Evolutionary conservation across 1,284 basidiomycete genomes (phyloP), one percentile per base, ranked within the genome.

Genomic region (Rhodotorula sp.): DNA sequence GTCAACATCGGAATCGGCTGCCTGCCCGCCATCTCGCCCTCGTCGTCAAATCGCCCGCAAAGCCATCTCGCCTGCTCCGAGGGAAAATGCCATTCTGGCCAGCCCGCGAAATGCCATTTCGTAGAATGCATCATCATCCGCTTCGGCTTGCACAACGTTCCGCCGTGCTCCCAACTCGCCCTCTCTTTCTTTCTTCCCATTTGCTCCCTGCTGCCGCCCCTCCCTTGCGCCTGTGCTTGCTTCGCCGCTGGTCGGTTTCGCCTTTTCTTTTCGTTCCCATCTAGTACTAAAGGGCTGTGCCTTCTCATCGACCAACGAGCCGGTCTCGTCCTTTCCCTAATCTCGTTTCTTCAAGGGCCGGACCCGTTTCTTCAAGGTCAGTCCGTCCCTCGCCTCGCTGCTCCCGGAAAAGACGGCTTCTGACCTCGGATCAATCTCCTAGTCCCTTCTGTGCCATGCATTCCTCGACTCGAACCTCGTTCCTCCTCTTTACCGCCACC

Each of bases 21-120:
- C n/a, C 18, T 5, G n/a, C 59, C 43, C 59, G 59, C 59, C 59
- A 31, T 31, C 59, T 60, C 47, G 26, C 59, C 47, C 59, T 19
- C 21, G 0, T 7, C 47, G 47, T 28, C 23, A n/a, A 18, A 15
- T 31, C 26, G 15, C 54, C 26, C 54, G n/a, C 16, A 26, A 26
- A 18, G 54, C 54, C 59, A 49, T 60, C 59, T 12, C 59, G 7
- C 47, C 31, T 26, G 18, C 7, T 19, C 26, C 47, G 59, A 38
- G 26, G 18, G 16, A 18, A 1, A 31, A 21, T 23, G 28, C 28
- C 28, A 5, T 43, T 18, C 12, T 43, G 38, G 38, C 38, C 38
- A 43, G 10, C 10, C 7, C 6, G 12, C 23, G 54, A 26, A 31
- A n/a, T 26, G 15, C 23, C 21, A 14, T 52, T 15, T 43, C 38